Evolutionary conservation across 352 stramenopile genomes (phyloP).

Genomic region (Phytopythium ostracodes): DNA sequence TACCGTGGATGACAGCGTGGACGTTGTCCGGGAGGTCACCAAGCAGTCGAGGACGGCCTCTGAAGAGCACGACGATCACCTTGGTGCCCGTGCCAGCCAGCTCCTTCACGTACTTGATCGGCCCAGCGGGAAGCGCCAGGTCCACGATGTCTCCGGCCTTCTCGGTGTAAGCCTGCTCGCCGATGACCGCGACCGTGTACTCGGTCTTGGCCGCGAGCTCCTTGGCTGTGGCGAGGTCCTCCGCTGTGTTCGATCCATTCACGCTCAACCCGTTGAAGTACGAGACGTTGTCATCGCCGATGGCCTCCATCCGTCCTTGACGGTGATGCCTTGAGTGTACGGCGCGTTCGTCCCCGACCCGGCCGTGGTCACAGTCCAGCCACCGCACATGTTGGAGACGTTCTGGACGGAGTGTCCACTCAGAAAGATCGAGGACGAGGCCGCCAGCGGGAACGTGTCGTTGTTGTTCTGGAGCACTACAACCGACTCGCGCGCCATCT

Average conservation of each 20-base stretch:
- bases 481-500: too few relatives aligned
- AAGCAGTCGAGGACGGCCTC: conserved; percentile 61
- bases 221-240: conserved; percentile 42
- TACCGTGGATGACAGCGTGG: conserved; percentile 60
- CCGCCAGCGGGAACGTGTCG: too few relatives aligned
- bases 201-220: conserved; percentile 27
- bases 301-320: too few relatives aligned
- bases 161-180: conserved; percentile 71
- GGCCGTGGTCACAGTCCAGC: too few relatives aligned
- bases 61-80: conserved; percentile 61
- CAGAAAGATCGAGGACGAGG: too few relatives aligned
- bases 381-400: too few relatives aligned
- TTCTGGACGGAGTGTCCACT: too few relatives aligned
- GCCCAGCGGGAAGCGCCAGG: conserved; percentile 32
- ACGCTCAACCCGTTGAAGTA: conserved; percentile 51
- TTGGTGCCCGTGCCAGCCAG: conserved; percentile 57
- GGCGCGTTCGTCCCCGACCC: too few relatives aligned
- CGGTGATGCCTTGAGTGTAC: too few relatives aligned
- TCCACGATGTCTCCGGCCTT: conserved; percentile 76
- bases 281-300: too few relatives aligned
- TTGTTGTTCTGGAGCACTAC: too few relatives aligned
- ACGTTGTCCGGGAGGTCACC: conserved; percentile 30
- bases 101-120: conserved; percentile 69
- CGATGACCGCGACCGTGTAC: conserved; percentile 68
- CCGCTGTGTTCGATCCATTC: conserved; percentile 40